These are phyloP conservation scores for Daldinia childiae DNA, from an alignment of 495 filamentous ascomycete genomes.

Conservation along the genomic window DNA sequence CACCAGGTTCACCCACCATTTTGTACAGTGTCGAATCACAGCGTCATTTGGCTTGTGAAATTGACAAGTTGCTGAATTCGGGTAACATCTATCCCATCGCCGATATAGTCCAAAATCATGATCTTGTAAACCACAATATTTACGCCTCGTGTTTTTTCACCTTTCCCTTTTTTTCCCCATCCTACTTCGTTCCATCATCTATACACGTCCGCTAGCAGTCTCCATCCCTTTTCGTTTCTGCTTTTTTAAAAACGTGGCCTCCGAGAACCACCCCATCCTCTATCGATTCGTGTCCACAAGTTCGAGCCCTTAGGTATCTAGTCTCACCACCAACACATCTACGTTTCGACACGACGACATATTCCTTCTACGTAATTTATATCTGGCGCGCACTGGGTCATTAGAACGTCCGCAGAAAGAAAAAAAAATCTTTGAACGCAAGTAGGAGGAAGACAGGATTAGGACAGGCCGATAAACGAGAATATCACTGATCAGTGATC, in stretches of 20 bases:
- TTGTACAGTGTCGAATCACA: conserved; percentile 38
- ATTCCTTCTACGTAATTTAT: not conserved
- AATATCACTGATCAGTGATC: conserved; percentile 17
- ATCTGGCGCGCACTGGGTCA: conserved; percentile 5
- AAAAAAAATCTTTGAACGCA: not conserved
- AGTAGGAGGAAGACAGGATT: conserved; percentile 17
- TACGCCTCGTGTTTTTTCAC: conserved; percentile 7
- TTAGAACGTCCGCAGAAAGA: conserved; percentile 4
- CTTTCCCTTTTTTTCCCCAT: conserved; percentile 2
- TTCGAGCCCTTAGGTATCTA: not conserved
- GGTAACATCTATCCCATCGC: conserved; percentile 28
- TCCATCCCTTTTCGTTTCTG: conserved; percentile 15
- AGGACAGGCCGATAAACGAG: conserved; percentile 15
- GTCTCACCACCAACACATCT: conserved; percentile 13
- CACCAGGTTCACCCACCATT: conserved; percentile 29
- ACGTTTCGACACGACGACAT: conserved; percentile 7
- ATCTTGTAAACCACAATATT: conserved; percentile 24
- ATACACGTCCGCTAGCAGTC: conserved; percentile 8
- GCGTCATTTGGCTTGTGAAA: conserved; percentile 42
- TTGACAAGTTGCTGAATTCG: conserved; percentile 43
- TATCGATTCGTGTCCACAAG: conserved; percentile 40
- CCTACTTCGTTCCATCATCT: conserved; percentile 2
- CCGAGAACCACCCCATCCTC: conserved; percentile 14
- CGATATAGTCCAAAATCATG: conserved; percentile 21
- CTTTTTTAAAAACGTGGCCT: conserved; percentile 40